Percentiles rank a stretch among this genome's conserved stretches.
Conservation (phyloP, 129 eudicot species). For the Tanacetum coccineum region DNA sequence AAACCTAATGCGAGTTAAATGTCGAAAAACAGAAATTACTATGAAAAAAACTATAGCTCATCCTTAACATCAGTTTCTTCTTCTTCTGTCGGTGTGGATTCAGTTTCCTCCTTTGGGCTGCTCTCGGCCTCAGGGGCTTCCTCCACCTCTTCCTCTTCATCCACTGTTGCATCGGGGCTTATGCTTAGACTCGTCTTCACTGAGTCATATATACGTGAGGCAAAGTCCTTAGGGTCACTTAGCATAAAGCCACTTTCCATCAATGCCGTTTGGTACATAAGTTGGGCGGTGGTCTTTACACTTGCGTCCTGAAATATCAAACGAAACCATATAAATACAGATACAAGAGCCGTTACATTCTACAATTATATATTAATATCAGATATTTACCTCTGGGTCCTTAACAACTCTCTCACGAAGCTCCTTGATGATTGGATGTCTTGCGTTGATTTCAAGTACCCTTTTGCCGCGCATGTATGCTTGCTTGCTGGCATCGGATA, state of each 20-base stretch:
- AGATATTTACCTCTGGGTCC: constrained; percentile 68
- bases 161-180: constrained; percentile 67
- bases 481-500: constrained; percentile 82
- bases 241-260: constrained; percentile 79
- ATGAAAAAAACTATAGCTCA: constrained; percentile 54
- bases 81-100: constrained; percentile 32
- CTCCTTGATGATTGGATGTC: constrained; percentile 94
- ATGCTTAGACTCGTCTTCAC: constrained; percentile 64
- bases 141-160: constrained; percentile 76
- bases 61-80: constrained; percentile 51
- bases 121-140: constrained; percentile 47
- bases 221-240: constrained; percentile 77
- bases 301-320: constrained; percentile 42
- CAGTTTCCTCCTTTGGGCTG: constrained; percentile 38
- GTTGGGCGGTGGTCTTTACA: constrained; percentile 73
- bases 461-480: constrained; percentile 95
- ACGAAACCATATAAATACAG: not conserved
- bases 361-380: not conserved
- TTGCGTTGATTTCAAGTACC: constrained; percentile 91
- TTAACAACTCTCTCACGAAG: constrained; percentile 77
- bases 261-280: constrained; percentile 85
- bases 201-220: constrained; percentile 61
- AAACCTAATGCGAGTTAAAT: constrained; percentile 6
- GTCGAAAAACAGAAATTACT: constrained; percentile 6
- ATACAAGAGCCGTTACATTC: not conserved